Evolutionary conservation across 805 yeast species (phyloP).

Genomic region (Zygoascus flipseniorum): DNA sequence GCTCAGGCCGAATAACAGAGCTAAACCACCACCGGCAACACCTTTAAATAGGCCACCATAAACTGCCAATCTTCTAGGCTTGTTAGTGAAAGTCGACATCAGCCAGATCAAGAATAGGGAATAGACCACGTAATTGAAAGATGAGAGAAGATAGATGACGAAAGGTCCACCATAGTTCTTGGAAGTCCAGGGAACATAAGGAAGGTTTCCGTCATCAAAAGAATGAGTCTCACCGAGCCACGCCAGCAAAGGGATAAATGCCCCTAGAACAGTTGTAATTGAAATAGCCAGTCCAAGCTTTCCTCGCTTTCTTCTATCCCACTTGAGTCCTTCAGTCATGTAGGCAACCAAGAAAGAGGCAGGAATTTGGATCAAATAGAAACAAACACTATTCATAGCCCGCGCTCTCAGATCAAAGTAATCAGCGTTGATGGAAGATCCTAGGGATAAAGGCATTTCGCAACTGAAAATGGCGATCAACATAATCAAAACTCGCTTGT

Average conservation of each 20-base stretch:
- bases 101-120: background rate
- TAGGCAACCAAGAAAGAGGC: background rate
- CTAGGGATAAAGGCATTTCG: background rate
- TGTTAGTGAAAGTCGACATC: background rate
- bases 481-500: background rate
- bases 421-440: background rate
- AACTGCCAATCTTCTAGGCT: background rate
- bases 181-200: background rate
- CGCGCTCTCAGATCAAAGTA: background rate
- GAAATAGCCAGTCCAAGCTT: background rate
- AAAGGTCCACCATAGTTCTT: background rate
- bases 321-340: background rate
- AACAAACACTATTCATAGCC: background rate
- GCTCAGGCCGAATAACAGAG: background rate
- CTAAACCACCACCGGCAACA: background rate
- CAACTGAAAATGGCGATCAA: background rate
- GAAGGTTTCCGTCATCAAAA: background rate
- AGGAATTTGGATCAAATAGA: background rate
- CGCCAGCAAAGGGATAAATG: background rate
- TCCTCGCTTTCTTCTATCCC: background rate
- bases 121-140: background rate
- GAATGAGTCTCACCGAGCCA: background rate
- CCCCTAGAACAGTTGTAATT: background rate
- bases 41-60: background rate
- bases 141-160: background rate